phyloP scores from a whole-genome alignment of 2,329 filamentous ascomycete genomes.

The Rutstroemia sp. region DNA sequence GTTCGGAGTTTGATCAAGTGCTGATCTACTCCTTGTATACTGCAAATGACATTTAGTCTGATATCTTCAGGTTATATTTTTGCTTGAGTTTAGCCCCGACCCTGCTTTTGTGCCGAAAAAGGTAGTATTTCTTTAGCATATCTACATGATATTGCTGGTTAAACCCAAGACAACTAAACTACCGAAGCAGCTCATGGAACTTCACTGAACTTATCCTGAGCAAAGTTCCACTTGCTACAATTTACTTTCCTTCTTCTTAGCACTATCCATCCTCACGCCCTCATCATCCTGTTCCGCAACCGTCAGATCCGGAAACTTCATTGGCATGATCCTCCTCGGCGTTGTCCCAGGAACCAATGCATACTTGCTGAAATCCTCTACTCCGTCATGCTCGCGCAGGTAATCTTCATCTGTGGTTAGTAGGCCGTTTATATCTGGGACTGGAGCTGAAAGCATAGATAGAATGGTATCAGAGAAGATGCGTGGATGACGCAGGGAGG shows the following conservation, averaged over 20 bases:
- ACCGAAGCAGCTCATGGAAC: too few species aligned
- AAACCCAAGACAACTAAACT: too few species aligned
- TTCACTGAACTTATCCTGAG: too few species aligned
- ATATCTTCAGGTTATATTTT: too few species aligned
- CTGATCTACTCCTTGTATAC: not conserved
- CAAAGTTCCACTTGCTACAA: too few species aligned
- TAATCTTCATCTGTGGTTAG: slow-evolving; percentile 78
- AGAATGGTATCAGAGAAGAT: slow-evolving; percentile 78
- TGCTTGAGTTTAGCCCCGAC: too few species aligned
- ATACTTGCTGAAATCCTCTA: slow-evolving; percentile 68
- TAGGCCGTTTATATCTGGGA: slow-evolving; percentile 58
- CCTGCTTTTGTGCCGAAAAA: too few species aligned
- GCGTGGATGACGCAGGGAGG: slow-evolving; percentile 54
- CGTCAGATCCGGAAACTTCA: slow-evolving; percentile 54
- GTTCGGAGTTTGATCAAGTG: not conserved
- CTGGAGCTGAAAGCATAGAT: slow-evolving; percentile 57
- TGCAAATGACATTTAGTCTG: too few species aligned
- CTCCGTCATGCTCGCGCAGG: slow-evolving; percentile 52
- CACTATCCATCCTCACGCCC: slow-evolving; percentile 63
- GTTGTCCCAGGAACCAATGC: slow-evolving; percentile 53
- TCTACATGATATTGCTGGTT: too few species aligned
- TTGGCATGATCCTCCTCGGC: slow-evolving; percentile 74
- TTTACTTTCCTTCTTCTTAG: slow-evolving; percentile 20
- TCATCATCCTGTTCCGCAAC: slow-evolving; percentile 78
- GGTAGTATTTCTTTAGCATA: too few species aligned